Percentiles rank a stretch among this genome's conserved stretches.
These are phyloP conservation scores for Candida sp. DNA, from an alignment of 1,139 yeast genomes.

Conservation along the genomic window DNA sequence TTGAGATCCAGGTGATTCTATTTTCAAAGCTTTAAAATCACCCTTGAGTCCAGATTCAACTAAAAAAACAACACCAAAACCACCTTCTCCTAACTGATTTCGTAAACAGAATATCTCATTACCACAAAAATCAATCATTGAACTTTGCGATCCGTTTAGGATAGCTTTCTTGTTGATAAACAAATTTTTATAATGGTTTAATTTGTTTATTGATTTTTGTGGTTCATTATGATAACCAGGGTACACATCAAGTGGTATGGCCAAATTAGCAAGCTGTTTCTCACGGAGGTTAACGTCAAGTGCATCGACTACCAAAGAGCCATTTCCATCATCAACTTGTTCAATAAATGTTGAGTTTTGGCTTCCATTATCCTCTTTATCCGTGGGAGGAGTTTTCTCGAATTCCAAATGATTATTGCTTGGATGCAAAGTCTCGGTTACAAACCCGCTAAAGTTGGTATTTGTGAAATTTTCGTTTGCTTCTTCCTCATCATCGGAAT, in stretches of 20 bases:
- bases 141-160: constrained; percentile 33
- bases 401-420: constrained; percentile 4
- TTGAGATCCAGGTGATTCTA: constrained; percentile 64
- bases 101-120: constrained; percentile 55
- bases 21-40: constrained; percentile 62
- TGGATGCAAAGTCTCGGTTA: constrained; percentile 45
- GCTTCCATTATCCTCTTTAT: constrained; percentile 17
- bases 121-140: constrained; percentile 48
- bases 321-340: constrained; percentile 20
- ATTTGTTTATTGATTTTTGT: constrained; percentile 9
- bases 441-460: constrained; percentile 47
- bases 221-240: constrained; percentile 24
- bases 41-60: constrained; percentile 62
- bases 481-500: constrained; percentile 30
- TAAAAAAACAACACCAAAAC: constrained; percentile 74
- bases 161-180: constrained; percentile 34
- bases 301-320: constrained; percentile 8
- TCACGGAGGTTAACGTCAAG: constrained; percentile 21
- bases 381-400: constrained; percentile 30
- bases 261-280: constrained; percentile 18
- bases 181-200: constrained; percentile 31
- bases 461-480: constrained; percentile 25
- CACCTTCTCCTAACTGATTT: constrained; percentile 73
- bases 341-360: constrained; percentile 50
- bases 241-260: constrained; percentile 23